Base-by-base conservation (phyloP, 805 yeast species). In the Yarrowia sp. region DNA sequence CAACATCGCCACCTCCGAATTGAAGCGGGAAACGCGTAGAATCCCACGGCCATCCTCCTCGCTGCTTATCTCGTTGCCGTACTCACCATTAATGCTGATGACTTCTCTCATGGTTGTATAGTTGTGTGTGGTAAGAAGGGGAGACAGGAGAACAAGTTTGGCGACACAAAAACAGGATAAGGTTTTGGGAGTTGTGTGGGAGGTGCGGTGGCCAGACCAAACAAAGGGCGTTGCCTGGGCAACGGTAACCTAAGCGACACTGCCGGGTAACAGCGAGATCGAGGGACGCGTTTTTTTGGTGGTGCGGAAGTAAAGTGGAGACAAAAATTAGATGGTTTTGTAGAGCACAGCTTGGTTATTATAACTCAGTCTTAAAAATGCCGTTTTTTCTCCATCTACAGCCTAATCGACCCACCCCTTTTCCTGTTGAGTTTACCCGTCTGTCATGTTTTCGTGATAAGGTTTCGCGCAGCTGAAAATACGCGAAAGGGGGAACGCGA, bases 11-110 rank as follows among this genome's bases (percentile, higher is more conserved):
- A 18, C 44, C 18, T 14, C 29, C 13, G 14, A 27, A 27, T 16
- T 29, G 49, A 16, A 6, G 10, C 6, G 16, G 33, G 7, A 25
- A 27, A 51, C 59, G 59, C 59, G 44, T 55, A 6, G 16, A 22
- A 36, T n/a, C 33, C 4, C 7, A 19, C 9, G 10, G 8, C 16
- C 22, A 4, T 19, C 31, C n/a, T n/a, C n/a, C n/a, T n/a, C n/a
- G n/a, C n/a, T n/a, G n/a, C n/a, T n/a, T n/a, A n/a, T n/a, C n/a
- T n/a, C 21, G n/a, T 12, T 18, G 16, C 16, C 3, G 22, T 41
- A 81, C 90, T 69, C 82, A 85, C 90, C 91, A 76, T 89, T 90
- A 72, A 89, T 82, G 80, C 96, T 89, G 74, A 89, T 88, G 68
- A 89, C 96, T 84, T 89, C 96, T 84, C 96, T 87, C 96, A 89